Base-by-base conservation (phyloP, 2,329 filamentous ascomycete species). In the Neocucurbitaria cava region DNA sequence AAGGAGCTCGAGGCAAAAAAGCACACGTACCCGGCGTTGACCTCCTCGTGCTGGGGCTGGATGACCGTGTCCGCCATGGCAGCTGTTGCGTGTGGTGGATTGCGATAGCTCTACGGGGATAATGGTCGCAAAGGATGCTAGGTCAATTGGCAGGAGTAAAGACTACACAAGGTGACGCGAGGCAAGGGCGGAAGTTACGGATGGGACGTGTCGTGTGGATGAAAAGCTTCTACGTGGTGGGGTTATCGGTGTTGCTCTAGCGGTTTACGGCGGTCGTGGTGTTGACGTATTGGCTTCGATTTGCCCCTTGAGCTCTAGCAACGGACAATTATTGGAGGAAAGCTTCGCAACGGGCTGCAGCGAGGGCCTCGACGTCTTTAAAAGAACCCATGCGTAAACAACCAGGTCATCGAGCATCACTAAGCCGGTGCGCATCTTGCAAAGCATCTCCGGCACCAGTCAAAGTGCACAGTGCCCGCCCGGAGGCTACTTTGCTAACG, bases 51-150 rank as follows among this genome's bases (percentile, higher is more conserved):
- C 53, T 81, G 77, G 46, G 76, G 77, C 56, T 77, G 74, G 62
- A 82, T 80, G 56, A 81, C 71, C 26, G 79, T 81, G 71, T 80
- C 76, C 59, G 79, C 76, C 79, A 82, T 82, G 41, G 53, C 60
- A 50, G 53, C 47, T 49, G 54, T 49, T 43, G 44, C n/a, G n/a
- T 52, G 53, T 49, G 51, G 49, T 40, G 49, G 43, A 28, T 20
- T 65, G 67, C 65, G 65, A 57, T 60, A 56, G 65, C 54, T 58
- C 54, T 48, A 54, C 51, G 49, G 61, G 52, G 57, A 56, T 52
- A 51, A 58, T 54, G 57, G 56, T 63, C 60, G 61, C 62, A 57
- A 52, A 59, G 48, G 15, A 52, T 54, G 45, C 58, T 53, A 56
- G 48, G 58, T 60, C 66, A 68, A 68, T 68, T 65, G 59, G 56